Evolutionary conservation across 2,329 filamentous ascomycete species (phyloP).

Genomic region (Monilinia fructigena): DNA sequence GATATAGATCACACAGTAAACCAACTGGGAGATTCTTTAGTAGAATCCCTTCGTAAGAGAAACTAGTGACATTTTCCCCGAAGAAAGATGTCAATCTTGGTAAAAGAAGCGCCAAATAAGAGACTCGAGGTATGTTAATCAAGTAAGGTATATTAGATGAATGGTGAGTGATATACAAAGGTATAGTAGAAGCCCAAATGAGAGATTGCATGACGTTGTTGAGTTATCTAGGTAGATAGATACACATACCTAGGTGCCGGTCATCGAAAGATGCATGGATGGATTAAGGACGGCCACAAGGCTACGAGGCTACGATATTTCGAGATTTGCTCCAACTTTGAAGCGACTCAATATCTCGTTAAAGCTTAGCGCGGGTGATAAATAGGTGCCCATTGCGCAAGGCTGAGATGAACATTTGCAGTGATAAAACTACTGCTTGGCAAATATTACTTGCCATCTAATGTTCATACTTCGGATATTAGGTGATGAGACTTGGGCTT

Average conservation of each 20-base stretch:
- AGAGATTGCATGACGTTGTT: slow-evolving; percentile 35
- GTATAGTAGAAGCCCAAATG: slow-evolving; percentile 40
- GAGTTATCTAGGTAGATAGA: not conserved
- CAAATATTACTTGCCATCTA: not conserved
- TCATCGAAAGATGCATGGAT: not conserved
- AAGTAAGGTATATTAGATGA: slow-evolving; percentile 39
- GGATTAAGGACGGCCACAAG: not conserved
- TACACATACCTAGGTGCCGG: not conserved
- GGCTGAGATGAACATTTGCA: not conserved
- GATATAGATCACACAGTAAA: slow-evolving; percentile 66
- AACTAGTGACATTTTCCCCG: slow-evolving; percentile 46
- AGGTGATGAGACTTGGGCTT: not conserved
- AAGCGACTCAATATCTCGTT: slow-evolving; percentile 4
- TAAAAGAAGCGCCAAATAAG: slow-evolving; percentile 66
- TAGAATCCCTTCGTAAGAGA: slow-evolving; percentile 66
- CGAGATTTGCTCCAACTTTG: not conserved
- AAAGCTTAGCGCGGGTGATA: not conserved
- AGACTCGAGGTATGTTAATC: slow-evolving; percentile 63
- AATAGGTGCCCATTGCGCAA: not conserved
- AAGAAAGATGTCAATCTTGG: slow-evolving; percentile 64
- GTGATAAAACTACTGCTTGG: too few relatives aligned
- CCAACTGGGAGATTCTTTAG: slow-evolving; percentile 70
- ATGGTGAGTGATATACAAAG: slow-evolving; percentile 39
- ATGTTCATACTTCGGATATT: not conserved
- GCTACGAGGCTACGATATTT: slow-evolving; percentile 2